Evolutionary conservation across 2,329 filamentous ascomycete species (phyloP).

Genomic region (Aspergillus spinulosporus): DNA sequence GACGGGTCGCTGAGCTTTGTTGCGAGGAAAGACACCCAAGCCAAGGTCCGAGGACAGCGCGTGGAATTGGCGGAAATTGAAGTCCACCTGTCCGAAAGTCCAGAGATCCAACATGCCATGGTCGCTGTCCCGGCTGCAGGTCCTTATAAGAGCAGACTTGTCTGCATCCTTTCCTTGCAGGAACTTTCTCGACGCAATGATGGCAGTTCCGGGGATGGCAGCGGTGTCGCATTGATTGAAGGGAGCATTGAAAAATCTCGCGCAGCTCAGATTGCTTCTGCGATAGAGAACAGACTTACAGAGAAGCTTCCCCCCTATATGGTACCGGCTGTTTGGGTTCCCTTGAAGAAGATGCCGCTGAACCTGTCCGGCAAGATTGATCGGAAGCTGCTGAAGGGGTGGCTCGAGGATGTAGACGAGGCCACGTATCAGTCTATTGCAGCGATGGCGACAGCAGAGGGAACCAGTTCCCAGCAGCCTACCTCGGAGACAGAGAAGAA

Average conservation of each 20-base stretch:
- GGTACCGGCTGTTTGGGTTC: background rate
- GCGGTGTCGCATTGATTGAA: background rate
- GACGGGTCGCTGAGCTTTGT: background rate
- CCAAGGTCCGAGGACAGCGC: slow-evolving; percentile 5
- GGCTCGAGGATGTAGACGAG: too few species aligned
- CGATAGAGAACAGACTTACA: too few species aligned
- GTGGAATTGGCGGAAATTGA: background rate
- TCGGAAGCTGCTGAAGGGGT: background rate
- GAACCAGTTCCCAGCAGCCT: too few species aligned
- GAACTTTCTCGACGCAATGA: background rate
- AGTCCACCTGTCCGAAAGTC: background rate
- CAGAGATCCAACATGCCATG: background rate
- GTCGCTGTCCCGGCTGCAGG: background rate
- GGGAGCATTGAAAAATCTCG: background rate
- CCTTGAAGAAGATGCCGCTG: background rate
- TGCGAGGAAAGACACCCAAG: background rate
- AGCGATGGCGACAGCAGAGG: too few species aligned
- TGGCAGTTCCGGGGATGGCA: background rate
- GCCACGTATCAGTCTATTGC: too few species aligned
- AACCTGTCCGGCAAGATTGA: background rate
- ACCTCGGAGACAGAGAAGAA: too few species aligned
- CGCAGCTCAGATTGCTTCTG: background rate
- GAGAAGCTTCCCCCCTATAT: background rate
- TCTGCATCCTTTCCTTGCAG: too few species aligned
- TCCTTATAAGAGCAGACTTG: too few species aligned